These are phyloP conservation scores for Cunninghamia lanceolata DNA, from an alignment of 75 land plant species.

Conservation along the genomic window DNA sequence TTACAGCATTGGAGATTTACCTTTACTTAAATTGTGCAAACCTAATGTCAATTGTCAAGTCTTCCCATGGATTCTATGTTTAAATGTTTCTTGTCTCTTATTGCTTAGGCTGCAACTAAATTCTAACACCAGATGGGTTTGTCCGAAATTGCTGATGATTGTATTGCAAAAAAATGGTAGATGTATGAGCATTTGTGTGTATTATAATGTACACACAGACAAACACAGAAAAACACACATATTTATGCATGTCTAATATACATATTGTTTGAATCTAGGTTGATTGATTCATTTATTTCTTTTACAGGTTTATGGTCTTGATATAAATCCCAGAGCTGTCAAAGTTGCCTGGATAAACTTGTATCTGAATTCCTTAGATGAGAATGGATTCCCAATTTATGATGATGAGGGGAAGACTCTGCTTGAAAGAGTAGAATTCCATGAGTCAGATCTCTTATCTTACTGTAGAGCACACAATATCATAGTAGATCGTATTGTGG, in stretches of 20 bases:
- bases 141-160: not conserved
- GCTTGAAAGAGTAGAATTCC: constrained; percentile 93
- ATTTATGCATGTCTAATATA: not conserved
- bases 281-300: not conserved
- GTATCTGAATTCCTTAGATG: constrained; percentile 85
- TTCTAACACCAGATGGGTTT: not conserved
- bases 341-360: constrained; percentile 94
- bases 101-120: not conserved
- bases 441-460: constrained; percentile 90
- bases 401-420: constrained; percentile 83
- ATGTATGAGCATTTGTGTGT: not conserved
- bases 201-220: not conserved
- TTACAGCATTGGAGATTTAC: not conserved
- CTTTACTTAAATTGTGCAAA: not conserved
- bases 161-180: no score
- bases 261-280: not conserved
- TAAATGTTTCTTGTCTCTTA: not conserved
- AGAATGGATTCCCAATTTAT: constrained; percentile 74
- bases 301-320: constrained; percentile 90
- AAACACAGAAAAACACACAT: no score
- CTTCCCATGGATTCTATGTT: not conserved
- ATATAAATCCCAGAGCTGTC: constrained; percentile 96
- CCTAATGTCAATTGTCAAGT: not conserved
- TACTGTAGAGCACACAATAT: constrained; percentile 81
- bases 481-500: constrained; percentile 90